phyloP scores from a whole-genome alignment of 2,329 filamentous ascomycete genomes.

The Colletotrichum gloeosporioides region DNA sequence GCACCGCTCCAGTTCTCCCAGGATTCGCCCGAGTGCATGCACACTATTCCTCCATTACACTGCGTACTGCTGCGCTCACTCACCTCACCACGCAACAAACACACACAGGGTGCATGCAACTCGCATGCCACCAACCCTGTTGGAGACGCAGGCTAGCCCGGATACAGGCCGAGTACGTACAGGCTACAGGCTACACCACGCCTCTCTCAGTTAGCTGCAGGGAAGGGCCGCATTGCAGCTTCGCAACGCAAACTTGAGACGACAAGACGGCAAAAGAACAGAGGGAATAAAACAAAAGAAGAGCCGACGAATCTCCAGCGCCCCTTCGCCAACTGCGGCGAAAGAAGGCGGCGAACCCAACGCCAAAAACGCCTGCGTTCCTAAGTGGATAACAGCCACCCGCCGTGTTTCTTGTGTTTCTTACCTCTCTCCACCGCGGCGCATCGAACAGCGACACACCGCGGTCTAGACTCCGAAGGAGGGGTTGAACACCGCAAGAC shows the following conservation, averaged over 20 bases:
- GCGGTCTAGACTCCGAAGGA: neutral
- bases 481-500: neutral
- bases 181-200: neutral
- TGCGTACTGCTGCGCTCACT: neutral
- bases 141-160: neutral
- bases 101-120: neutral
- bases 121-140: neutral
- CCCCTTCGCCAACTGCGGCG: constrained; percentile 1
- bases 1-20: neutral
- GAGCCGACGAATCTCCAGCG: neutral
- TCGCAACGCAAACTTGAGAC: constrained; percentile 12
- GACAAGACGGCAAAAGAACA: neutral
- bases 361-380: neutral
- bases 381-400: neutral
- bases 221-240: constrained; percentile 12
- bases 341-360: neutral
- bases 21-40: neutral
- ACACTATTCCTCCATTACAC: neutral
- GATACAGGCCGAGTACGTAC: constrained; percentile 9
- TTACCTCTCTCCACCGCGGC: neutral
- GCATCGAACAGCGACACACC: neutral
- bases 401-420: neutral
- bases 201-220: constrained; percentile 8
- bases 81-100: neutral
- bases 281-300: neutral